A percentile compares a stretch with the other conserved stretches of the same genome.
Conservation (phyloP, 139 green algal genomes). For the Yamagishiella unicocca region DNA sequence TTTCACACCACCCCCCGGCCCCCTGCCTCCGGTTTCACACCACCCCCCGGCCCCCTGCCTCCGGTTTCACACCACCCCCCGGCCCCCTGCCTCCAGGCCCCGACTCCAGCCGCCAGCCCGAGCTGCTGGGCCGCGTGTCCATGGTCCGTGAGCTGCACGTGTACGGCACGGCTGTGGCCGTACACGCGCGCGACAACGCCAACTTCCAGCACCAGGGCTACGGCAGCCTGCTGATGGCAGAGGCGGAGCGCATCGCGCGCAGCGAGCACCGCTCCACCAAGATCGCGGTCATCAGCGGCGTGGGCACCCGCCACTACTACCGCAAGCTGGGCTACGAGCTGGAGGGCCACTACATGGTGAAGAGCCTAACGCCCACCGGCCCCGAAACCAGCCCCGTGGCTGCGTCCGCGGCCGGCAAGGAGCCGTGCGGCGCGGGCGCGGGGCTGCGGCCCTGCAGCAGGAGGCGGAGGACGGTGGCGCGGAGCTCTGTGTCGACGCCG, state of each 20-base stretch:
- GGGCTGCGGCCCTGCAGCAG: too few species aligned
- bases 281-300: constrained; percentile 97
- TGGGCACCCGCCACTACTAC: constrained; percentile 99
- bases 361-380: too few species aligned
- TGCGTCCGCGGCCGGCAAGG: too few species aligned
- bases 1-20: too few species aligned
- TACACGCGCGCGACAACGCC: constrained; percentile 85
- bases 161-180: constrained; percentile 95
- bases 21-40: too few species aligned
- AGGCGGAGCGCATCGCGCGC: constrained; percentile 92
- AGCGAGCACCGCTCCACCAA: constrained; percentile 90
- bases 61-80: neutral
- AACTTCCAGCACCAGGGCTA: constrained; percentile 89
- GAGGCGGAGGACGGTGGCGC: neutral
- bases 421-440: too few species aligned
- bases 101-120: constrained; percentile 75
- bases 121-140: constrained; percentile 80
- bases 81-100: constrained; percentile 51
- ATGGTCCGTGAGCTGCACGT: constrained; percentile 98
- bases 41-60: too few species aligned
- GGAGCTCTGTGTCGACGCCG: neutral
- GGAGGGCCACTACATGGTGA: constrained; percentile 98
- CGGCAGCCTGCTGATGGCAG: constrained; percentile 89
- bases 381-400: too few species aligned
- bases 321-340: constrained; percentile 81